phyloP scores from a whole-genome alignment of 495 filamentous ascomycete species.

The Xylaria sp. region DNA sequence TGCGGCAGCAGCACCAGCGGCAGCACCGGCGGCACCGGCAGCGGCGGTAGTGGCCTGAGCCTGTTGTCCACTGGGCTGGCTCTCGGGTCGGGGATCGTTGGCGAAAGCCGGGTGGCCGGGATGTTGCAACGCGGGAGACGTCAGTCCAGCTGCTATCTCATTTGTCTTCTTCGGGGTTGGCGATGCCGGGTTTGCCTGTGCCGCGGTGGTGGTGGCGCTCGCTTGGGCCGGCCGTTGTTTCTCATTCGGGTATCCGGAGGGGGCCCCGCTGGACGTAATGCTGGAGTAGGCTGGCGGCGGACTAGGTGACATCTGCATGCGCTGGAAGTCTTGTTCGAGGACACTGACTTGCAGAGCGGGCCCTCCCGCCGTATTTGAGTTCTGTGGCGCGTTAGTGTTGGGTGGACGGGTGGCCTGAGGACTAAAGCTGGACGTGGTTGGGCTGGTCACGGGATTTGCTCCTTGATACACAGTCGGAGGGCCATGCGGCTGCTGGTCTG shows the following conservation, averaged over 20 bases:
- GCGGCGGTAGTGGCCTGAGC: constrained; percentile 38
- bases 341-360: constrained; percentile 60
- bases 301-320: constrained; percentile 81
- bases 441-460: constrained; percentile 58
- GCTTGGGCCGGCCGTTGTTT: constrained; percentile 63
- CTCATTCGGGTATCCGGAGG: constrained; percentile 74
- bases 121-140: constrained; percentile 59
- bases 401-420: constrained; percentile 38
- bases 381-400: constrained; percentile 35
- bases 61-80: constrained; percentile 50
- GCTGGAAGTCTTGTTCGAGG: constrained; percentile 85
- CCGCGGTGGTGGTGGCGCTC: constrained; percentile 40
- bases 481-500: constrained; percentile 86
- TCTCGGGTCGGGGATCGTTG: constrained; percentile 69
- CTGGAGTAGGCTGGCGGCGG: constrained; percentile 94
- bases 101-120: constrained; percentile 84
- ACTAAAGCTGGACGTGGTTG: constrained; percentile 43
- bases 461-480: constrained; percentile 95
- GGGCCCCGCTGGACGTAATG: constrained; percentile 61
- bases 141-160: constrained; percentile 48
- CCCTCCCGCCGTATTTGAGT: constrained; percentile 31
- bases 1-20: not conserved
- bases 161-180: constrained; percentile 58
- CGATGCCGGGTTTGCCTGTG: constrained; percentile 40
- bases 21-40: not conserved